phyloP scores from a whole-genome alignment of 164 flowering plant species.

The Litsea cubeba region DNA sequence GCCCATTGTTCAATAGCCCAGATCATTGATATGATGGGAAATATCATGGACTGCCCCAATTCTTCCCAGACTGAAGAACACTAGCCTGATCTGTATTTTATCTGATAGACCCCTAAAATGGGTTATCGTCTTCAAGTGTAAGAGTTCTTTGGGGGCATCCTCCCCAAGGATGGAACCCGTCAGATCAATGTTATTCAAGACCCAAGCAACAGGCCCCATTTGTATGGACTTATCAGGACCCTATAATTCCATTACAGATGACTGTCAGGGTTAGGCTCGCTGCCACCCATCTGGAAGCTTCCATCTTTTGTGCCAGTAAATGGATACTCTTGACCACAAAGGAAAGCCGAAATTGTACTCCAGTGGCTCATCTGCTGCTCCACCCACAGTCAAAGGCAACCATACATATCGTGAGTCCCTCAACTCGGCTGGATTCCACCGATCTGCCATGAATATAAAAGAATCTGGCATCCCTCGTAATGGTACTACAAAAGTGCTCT shows the following conservation, averaged over 20 bases:
- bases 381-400: constrained; percentile 79
- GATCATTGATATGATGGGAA: background rate
- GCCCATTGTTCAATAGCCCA: background rate
- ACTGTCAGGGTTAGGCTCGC: background rate
- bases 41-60: background rate
- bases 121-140: background rate
- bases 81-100: background rate
- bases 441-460: constrained; percentile 86
- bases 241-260: background rate
- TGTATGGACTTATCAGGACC: background rate
- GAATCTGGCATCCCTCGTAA: constrained; percentile 52
- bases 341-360: constrained; percentile 91
- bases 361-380: constrained; percentile 74
- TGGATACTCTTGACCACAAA: constrained; percentile 85
- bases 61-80: background rate
- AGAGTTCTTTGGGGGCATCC: background rate
- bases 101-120: background rate
- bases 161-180: background rate
- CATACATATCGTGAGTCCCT: constrained; percentile 91
- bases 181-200: background rate
- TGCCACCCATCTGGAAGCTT: constrained; percentile 59
- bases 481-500: constrained; percentile 82
- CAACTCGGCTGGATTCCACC: constrained; percentile 87
- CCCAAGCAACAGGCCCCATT: background rate
- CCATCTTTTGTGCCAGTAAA: constrained; percentile 97